Conservation (phyloP, 129 eudicot genomes). For the Pseudognaphalium luteoalbum region DNA sequence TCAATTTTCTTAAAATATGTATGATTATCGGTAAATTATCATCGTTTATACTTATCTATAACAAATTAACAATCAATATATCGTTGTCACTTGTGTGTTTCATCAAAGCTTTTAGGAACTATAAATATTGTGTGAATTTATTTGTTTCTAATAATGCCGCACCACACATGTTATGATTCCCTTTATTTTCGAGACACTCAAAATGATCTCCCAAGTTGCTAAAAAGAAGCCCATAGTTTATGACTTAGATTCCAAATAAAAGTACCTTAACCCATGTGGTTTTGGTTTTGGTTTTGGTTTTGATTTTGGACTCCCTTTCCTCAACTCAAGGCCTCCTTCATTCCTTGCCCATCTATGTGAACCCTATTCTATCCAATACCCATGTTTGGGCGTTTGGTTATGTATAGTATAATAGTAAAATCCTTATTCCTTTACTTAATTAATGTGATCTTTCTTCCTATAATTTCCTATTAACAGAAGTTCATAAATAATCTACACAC, state of each 20-base stretch:
- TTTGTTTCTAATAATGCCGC: not conserved
- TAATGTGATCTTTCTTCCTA: no score
- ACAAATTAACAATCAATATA: no score
- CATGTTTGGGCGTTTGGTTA: not conserved
- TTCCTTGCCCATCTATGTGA: constrained; percentile 23
- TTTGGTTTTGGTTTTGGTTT: constrained; percentile 28
- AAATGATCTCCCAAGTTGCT: constrained; percentile 25
- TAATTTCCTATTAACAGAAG: no score
- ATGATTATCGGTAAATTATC: no score
- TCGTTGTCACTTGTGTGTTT: no score
- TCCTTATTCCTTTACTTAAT: not conserved
- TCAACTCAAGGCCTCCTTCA: constrained; percentile 23
- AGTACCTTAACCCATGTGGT: constrained; percentile 54
- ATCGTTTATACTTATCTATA: no score
- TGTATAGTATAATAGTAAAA: not conserved
- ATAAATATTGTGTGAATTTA: not conserved
- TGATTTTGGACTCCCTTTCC: constrained; percentile 30
- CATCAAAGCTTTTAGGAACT: no score
- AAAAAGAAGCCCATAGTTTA: constrained; percentile 34
- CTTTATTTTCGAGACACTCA: constrained; percentile 47
- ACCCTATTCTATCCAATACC: constrained; percentile 11
- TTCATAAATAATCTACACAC: no score
- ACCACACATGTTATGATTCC: not conserved
- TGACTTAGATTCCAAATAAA: constrained; percentile 60
- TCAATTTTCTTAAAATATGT: no score